Evolutionary conservation across 2,329 filamentous ascomycete species (phyloP).

Genomic region (Grosmannia penicillata): DNA sequence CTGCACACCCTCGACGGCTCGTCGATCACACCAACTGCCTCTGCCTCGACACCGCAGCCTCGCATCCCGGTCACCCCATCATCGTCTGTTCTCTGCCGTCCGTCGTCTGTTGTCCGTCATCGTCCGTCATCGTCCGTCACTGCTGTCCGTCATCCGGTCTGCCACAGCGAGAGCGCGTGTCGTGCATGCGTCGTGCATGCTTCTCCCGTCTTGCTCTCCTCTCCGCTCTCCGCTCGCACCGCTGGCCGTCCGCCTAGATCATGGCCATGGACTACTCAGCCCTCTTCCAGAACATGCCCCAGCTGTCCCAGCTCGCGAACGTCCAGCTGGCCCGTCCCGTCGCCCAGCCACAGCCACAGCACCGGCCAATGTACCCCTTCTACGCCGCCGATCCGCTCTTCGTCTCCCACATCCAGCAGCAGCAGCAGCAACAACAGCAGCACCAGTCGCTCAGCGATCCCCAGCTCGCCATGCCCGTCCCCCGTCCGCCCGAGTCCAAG

Average conservation of each 20-base stretch:
- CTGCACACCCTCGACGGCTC: too few species aligned
- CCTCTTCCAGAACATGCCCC: conserved; percentile 6
- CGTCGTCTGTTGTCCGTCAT: too few species aligned
- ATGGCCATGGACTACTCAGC: conserved; percentile 7
- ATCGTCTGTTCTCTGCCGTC: too few species aligned
- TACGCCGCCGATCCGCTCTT: conserved; percentile 8
- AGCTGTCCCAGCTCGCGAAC: conserved; percentile 3
- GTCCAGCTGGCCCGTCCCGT: not conserved
- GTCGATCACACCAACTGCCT: too few species aligned
- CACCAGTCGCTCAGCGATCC: conserved; percentile 12
- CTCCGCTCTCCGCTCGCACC: not conserved
- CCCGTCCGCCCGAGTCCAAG: conserved; percentile 28
- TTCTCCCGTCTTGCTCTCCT: too few species aligned
- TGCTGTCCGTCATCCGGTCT: too few species aligned
- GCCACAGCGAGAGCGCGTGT: too few species aligned
- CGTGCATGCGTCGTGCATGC: not conserved
- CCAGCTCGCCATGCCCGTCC: not conserved
- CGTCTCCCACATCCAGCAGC: conserved; percentile 8
- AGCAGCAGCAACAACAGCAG: conserved; percentile 10
- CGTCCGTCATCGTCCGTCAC: too few species aligned
- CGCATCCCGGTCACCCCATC: too few species aligned
- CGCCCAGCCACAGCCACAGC: not conserved
- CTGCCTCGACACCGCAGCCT: too few species aligned
- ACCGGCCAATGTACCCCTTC: conserved; percentile 4
- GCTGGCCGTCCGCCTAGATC: not conserved